These are phyloP conservation scores for Diaporthe destruens DNA, from an alignment of 2,329 filamentous ascomycete genomes.

Conservation along the genomic window DNA sequence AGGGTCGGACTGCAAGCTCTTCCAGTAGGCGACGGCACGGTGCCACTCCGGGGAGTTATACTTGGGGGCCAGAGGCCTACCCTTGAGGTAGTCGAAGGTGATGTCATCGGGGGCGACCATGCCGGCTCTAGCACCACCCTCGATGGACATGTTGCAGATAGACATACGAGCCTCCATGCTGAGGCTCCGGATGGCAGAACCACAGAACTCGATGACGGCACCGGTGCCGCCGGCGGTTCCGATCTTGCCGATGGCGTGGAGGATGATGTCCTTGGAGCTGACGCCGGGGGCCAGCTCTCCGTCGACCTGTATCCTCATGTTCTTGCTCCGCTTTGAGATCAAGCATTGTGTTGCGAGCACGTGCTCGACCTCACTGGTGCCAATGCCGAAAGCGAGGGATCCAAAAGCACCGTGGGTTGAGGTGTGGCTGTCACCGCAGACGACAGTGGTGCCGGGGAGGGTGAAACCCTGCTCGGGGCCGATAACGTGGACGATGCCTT, in stretches of 20 bases:
- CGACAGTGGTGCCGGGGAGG: conserved; percentile 94
- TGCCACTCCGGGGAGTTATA: conserved; percentile 90
- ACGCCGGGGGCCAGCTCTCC: conserved; percentile 91
- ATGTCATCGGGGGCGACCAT: conserved; percentile 96
- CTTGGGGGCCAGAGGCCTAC: conserved; percentile 87
- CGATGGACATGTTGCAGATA: conserved; percentile 99
- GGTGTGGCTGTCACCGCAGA: conserved; percentile 98
- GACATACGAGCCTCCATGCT: conserved; percentile 99
- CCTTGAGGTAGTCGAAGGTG: conserved; percentile 96
- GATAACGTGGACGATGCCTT: conserved; percentile 98
- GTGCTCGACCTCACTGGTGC: conserved; percentile 98
- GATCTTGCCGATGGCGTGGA: conserved; percentile 92
- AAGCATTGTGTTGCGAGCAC: conserved; percentile 96
- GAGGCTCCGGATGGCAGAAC: conserved; percentile 87
- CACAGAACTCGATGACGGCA: conserved; percentile 96
- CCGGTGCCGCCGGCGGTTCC: conserved; percentile 96
- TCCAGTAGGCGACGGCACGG: conserved; percentile 89
- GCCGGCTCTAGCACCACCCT: conserved; percentile 92
- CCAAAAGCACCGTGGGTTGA: conserved; percentile 98
- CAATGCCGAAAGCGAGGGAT: conserved; percentile 94
- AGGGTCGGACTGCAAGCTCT: conserved; percentile 84
- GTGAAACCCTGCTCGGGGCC: conserved; percentile 99
- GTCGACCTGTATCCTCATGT: conserved; percentile 97
- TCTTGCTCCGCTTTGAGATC: conserved; percentile 95
- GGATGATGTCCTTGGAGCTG: conserved; percentile 94